Evolutionary conservation across 2,329 filamentous ascomycete genomes (phyloP), one percentile per base, ranked within the genome.

Genomic region (Colletotrichum sp.): DNA sequence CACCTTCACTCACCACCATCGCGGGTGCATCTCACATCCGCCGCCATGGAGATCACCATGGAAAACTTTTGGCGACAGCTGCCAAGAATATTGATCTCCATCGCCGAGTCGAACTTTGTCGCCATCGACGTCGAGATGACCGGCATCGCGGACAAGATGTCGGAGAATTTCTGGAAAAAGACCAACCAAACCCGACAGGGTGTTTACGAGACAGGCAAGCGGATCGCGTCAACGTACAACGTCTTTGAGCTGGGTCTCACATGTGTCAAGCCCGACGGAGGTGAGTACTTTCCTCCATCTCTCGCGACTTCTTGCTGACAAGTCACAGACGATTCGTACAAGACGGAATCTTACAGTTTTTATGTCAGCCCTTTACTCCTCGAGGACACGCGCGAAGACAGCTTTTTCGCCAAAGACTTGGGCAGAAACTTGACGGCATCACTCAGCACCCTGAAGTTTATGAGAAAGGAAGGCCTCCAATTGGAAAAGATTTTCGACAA

Each of bases 101-200:
- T 85, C 8, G 74, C 81, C 8, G 72, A 78, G 12, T 81, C 83
- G 1, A 76, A 81, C 1, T 85, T 82, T 71, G 79, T 85, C 1
- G 78, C 83, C 8, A 78, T 87, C 6, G 84, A 86, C 65, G 64
- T 86, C 48, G 85, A 86, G 78, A 86, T 86, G 84, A 72, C 72
- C 11, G 52, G 70, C 4, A 72, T n/a, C 61, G 70, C n/a, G 12
- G 77, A 34, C 60, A 52, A 60, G 8, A 57, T 8, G 57, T 77
- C 30, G 25, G 77, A 28, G 39, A 15, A 30, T 8, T 68, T 60
- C 9, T 8, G 15, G 27, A 55, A 57, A 6, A 27, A 71, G 34
- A 30, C n/a, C 15, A 48, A 22, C 65, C 59, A 19, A 0, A 30
- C 22, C 1, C 48, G 55, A 19, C 48, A 77, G 16, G 65, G 81